A percentile compares a stretch with the other conserved stretches of the same genome.
Evolutionary conservation across 768 basidiomycete species (phyloP).

Genomic region (Leccinum fibrillosum): DNA sequence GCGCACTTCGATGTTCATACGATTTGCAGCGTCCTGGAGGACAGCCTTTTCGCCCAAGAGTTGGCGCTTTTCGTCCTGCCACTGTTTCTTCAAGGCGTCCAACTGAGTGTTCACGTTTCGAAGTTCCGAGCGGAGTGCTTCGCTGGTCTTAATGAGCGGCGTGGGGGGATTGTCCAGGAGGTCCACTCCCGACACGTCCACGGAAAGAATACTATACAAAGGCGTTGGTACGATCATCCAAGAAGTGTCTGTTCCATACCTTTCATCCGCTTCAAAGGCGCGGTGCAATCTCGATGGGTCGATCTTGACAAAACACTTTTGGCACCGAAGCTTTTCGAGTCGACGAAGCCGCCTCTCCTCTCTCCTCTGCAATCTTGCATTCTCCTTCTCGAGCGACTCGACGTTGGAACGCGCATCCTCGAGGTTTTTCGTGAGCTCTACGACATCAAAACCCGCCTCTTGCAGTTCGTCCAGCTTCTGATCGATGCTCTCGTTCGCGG

Average conservation of each 20-base stretch:
- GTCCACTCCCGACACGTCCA: constrained; percentile 47
- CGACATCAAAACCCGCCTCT: constrained; percentile 72
- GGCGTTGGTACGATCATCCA: constrained; percentile 6
- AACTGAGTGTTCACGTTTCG: constrained; percentile 62
- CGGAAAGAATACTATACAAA: constrained; percentile 39
- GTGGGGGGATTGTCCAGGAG: constrained; percentile 61
- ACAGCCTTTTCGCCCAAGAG: too few relatives aligned
- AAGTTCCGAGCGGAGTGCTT: constrained; percentile 58
- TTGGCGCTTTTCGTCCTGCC: constrained; percentile 46
- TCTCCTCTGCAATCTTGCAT: constrained; percentile 57
- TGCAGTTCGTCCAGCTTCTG: constrained; percentile 85
- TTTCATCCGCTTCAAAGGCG: constrained; percentile 52
- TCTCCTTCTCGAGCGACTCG: constrained; percentile 60
- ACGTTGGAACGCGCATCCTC: constrained; percentile 67
- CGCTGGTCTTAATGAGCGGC: constrained; percentile 64
- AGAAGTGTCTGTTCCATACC: constrained; percentile 36
- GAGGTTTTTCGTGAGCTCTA: constrained; percentile 66
- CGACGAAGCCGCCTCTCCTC: constrained; percentile 68
- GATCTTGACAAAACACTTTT: constrained; percentile 64
- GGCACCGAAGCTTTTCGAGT: constrained; percentile 60
- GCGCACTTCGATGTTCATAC: too few relatives aligned
- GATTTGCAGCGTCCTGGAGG: too few relatives aligned
- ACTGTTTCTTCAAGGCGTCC: constrained; percentile 59
- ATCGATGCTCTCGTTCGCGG: constrained; percentile 81
- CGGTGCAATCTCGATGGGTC: constrained; percentile 45